These are phyloP conservation scores for Nematodospora valgi DNA, from an alignment of 805 yeast genomes.

Conservation along the genomic window DNA sequence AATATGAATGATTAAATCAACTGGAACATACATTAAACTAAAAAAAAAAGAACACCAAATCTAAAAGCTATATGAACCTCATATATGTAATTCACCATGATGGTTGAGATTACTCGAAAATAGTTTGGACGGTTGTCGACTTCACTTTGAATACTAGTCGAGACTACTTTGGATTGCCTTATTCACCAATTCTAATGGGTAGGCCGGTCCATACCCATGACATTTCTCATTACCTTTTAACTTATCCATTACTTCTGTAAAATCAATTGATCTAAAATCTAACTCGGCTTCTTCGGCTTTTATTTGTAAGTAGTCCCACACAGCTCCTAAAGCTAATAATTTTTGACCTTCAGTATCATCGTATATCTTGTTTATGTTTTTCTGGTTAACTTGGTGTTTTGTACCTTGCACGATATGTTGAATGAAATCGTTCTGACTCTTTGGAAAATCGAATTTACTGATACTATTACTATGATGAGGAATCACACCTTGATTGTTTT, in stretches of 20 bases:
- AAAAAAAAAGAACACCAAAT: too few species aligned
- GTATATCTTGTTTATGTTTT: constrained; percentile 28
- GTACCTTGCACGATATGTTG: constrained; percentile 23
- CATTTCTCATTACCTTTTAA: constrained; percentile 70
- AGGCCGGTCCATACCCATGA: constrained; percentile 78
- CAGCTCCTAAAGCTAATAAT: constrained; percentile 69
- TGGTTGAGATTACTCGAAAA: too few species aligned
- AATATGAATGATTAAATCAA: too few species aligned
- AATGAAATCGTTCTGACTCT: constrained; percentile 32
- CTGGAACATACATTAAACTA: too few species aligned
- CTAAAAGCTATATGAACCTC: too few species aligned
- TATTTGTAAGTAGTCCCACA: constrained; percentile 72
- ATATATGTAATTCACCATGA: too few species aligned
- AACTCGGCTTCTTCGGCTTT: constrained; percentile 43
- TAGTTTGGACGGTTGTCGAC: too few species aligned
- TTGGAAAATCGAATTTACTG: constrained; percentile 32
- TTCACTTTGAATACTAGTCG: too few species aligned
- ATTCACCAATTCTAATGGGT: constrained; percentile 44
- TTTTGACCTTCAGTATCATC: constrained; percentile 40
- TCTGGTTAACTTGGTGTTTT: constrained; percentile 18
- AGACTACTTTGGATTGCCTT: constrained; percentile 7
- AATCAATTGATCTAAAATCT: constrained; percentile 49
- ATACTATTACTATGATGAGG: neutral
- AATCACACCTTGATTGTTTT: neutral
- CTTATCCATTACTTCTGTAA: constrained; percentile 52